phyloP scores from a whole-genome alignment of 495 filamentous ascomycete species.

The Daldinia grandis region DNA sequence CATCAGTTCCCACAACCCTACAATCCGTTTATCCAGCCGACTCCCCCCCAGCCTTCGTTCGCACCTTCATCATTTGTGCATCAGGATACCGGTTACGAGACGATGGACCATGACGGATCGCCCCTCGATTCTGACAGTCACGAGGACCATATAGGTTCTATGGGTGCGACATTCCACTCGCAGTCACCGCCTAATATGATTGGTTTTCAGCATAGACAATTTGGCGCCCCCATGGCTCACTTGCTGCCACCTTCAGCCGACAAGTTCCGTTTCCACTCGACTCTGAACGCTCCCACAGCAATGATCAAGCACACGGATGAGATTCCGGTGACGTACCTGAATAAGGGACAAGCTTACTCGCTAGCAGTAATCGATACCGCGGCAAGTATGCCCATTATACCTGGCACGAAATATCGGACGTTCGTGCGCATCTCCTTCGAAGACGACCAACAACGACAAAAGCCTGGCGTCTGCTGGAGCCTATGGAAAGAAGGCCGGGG shows the following conservation, averaged over 20 bases:
- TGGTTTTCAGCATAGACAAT: slow-evolving; percentile 50
- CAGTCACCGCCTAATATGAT: slow-evolving; percentile 57
- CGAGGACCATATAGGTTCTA: slow-evolving; percentile 58
- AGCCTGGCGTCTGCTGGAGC: slow-evolving; percentile 87
- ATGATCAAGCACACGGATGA: slow-evolving; percentile 90
- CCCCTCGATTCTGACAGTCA: slow-evolving; percentile 61
- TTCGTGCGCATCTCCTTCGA: slow-evolving; percentile 93
- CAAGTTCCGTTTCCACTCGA: slow-evolving; percentile 91
- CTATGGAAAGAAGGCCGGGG: slow-evolving; percentile 96
- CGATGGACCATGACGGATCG: slow-evolving; percentile 75
- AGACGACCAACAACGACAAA: slow-evolving; percentile 85
- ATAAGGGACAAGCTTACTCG: slow-evolving; percentile 94
- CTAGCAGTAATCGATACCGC: slow-evolving; percentile 79
- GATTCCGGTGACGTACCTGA: slow-evolving; percentile 94
- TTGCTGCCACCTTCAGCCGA: slow-evolving; percentile 54
- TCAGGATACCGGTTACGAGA: slow-evolving; percentile 77
- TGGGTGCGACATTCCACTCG: slow-evolving; percentile 59
- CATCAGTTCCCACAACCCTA: slow-evolving; percentile 73
- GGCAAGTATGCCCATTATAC: slow-evolving; percentile 48
- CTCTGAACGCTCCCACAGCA: slow-evolving; percentile 92
- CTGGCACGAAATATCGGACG: slow-evolving; percentile 76
- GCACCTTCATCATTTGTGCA: slow-evolving; percentile 84
- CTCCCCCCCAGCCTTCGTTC: slow-evolving; percentile 65
- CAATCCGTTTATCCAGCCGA: slow-evolving; percentile 74
- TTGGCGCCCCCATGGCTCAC: slow-evolving; percentile 53